Evolutionary conservation across 768 basidiomycete genomes (phyloP).

Genomic region (Tricholoma furcatifolium): DNA sequence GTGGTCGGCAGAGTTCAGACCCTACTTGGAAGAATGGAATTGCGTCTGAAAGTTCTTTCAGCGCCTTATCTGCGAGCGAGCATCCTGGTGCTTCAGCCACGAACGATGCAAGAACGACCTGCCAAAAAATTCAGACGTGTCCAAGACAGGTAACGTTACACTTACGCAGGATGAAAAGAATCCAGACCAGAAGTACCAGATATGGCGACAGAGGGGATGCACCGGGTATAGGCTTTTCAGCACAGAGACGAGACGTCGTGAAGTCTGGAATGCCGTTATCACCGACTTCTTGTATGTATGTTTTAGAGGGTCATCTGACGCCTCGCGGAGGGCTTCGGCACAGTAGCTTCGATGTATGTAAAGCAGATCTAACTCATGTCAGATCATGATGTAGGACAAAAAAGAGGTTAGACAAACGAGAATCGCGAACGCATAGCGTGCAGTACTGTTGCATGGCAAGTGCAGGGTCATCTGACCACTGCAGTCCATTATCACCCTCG

Average conservation of each 20-base stretch:
- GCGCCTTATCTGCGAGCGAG: slow-evolving; percentile 36
- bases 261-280: slow-evolving; percentile 41
- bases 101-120: slow-evolving; percentile 47
- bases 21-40: slow-evolving; percentile 43
- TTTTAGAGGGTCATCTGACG: slow-evolving; percentile 39
- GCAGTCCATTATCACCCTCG: slow-evolving; percentile 25
- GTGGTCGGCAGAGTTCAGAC: slow-evolving; percentile 35
- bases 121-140: neutral
- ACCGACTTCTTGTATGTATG: slow-evolving; percentile 48
- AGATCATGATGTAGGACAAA: neutral
- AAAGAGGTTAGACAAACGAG: slow-evolving; percentile 33
- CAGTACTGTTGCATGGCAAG: slow-evolving; percentile 47
- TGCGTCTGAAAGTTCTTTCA: slow-evolving; percentile 35
- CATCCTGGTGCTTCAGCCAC: slow-evolving; percentile 47
- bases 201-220: slow-evolving; percentile 32
- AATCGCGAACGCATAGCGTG: slow-evolving; percentile 38
- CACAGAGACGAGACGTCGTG: slow-evolving; percentile 39
- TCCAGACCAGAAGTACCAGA: slow-evolving; percentile 54
- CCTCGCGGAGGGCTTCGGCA: slow-evolving; percentile 41
- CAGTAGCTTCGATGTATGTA: slow-evolving; percentile 52
- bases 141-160: slow-evolving; percentile 5
- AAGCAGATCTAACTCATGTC: slow-evolving; percentile 31
- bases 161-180: slow-evolving; percentile 50
- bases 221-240: slow-evolving; percentile 34
- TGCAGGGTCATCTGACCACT: slow-evolving; percentile 39